Evolutionary conservation across 2,329 filamentous ascomycete genomes (phyloP), one percentile per base, ranked within the genome.

Genomic region (Beauveria caledonica): DNA sequence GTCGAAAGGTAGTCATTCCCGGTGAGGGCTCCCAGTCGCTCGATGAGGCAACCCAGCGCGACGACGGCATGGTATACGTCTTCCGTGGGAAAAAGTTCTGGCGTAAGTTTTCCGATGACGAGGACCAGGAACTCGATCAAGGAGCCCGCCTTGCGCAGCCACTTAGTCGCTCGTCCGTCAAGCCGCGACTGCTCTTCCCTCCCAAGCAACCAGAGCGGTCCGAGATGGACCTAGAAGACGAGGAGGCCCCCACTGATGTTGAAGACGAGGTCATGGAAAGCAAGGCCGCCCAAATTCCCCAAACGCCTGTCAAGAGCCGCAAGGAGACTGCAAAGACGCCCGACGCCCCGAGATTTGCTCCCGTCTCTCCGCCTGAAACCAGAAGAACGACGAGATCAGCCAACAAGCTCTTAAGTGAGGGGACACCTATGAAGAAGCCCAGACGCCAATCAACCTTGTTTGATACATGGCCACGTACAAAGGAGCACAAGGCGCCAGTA

Each of bases 71-170:
- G 69, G 77, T 92, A 63, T 90, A 86, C 67, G 81, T 86, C 13
- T 93, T 93, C 78, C 90, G 90, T 67, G 90, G 90, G 70, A 90
- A 88, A 78, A 90, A 85, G 70, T 78, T 90, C 60, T 91, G 90
- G 76, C 85, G 86, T 72, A 88, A 86, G 68, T 90, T 87, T 66
- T 72, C 76, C 8, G 75, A 77, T 33, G 71, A 75, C 51, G 74
- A 74, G 25, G 70, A 64, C 40, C 70, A 76, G 44, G 69, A 69
- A 61, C 67, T 74, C 46, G 73, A 75, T 55, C 67, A 70, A 15
- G 72, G 75, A 36, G 66, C 70, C 50, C 65, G 69, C 51, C 71
- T 74, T 33, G 64, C 69, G 62, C 70, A 71, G 33, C 83, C 79
- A 23, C 73, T 88, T 58, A 88, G 86, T 25, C 85, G 87, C 61